phyloP scores from a whole-genome alignment of 441 rosid genomes.

The Adansonia rubrostipa region DNA sequence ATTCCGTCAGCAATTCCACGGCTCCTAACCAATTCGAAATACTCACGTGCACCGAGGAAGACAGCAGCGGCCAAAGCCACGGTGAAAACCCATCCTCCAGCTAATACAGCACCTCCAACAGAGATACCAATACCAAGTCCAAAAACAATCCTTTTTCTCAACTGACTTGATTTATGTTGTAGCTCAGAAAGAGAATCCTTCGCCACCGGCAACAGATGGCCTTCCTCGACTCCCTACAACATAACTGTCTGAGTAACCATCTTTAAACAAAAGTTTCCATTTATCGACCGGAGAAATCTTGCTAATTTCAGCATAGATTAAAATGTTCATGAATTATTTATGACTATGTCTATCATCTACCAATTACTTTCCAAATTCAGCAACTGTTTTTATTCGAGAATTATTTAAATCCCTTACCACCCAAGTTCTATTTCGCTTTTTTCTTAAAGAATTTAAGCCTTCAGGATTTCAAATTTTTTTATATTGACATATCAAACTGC shows the following conservation, averaged over 20 bases:
- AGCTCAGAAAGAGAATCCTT: constrained; percentile 46
- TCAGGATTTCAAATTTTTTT: background rate
- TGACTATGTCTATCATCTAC: background rate
- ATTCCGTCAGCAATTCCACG: constrained; percentile 84
- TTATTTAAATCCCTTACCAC: background rate
- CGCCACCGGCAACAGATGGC: constrained; percentile 38
- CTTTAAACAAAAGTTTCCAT: constrained; percentile 10
- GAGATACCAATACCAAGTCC: constrained; percentile 81
- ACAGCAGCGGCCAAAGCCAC: constrained; percentile 65
- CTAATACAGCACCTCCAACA: constrained; percentile 76
- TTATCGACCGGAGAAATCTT: background rate
- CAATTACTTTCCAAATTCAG: background rate
- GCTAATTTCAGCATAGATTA: background rate
- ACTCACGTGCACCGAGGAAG: constrained; percentile 83
- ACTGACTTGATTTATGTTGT: constrained; percentile 55
- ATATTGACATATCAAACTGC: background rate
- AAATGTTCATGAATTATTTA: background rate
- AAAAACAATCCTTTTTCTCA: constrained; percentile 72
- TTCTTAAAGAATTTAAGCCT: background rate
- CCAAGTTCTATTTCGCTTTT: background rate
- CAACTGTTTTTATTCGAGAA: background rate
- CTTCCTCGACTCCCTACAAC: constrained; percentile 61
- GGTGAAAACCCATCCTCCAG: constrained; percentile 87
- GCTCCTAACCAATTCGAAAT: constrained; percentile 87
- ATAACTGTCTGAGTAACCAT: constrained; percentile 39